These are phyloP conservation scores for Tulasnella sp. DNA, from an alignment of 768 basidiomycete genomes.

Conservation along the genomic window DNA sequence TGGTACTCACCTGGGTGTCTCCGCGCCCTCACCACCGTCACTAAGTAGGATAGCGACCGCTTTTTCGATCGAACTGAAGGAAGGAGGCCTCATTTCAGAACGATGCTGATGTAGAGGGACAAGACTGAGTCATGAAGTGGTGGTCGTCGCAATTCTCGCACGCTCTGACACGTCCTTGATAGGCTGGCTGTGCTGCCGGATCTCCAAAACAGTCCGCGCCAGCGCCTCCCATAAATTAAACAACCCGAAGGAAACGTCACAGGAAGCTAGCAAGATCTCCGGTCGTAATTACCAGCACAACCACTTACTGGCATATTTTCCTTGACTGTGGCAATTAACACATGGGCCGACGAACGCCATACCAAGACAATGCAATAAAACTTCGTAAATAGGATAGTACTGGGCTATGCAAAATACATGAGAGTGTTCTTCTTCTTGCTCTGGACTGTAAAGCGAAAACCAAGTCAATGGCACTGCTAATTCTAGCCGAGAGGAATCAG, in stretches of 20 bases:
- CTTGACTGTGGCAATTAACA: neutral
- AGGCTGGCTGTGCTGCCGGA: neutral
- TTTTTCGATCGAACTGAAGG: neutral
- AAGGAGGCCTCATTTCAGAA: neutral
- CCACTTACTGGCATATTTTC: too few species aligned
- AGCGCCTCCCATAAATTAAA: neutral
- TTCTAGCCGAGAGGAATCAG: neutral
- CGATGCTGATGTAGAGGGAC: neutral
- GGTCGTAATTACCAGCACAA: too few species aligned
- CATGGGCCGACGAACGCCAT: neutral
- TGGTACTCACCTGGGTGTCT: neutral
- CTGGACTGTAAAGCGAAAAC: conserved; percentile 62
- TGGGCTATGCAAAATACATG: conserved; percentile 74
- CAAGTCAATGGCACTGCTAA: conserved; percentile 31
- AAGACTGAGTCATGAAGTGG: neutral
- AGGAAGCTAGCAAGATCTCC: too few species aligned
- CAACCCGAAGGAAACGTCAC: too few species aligned
- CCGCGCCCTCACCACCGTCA: neutral
- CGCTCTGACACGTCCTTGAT: neutral
- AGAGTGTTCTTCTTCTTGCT: conserved; percentile 99
- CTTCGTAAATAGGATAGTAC: neutral
- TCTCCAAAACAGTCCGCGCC: too few species aligned
- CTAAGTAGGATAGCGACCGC: neutral
- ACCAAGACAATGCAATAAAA: neutral
- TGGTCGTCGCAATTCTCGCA: neutral